These are phyloP conservation scores for Cenchrus americanus DNA, from an alignment of 176 grass and related monocot genomes.

Conservation along the genomic window DNA sequence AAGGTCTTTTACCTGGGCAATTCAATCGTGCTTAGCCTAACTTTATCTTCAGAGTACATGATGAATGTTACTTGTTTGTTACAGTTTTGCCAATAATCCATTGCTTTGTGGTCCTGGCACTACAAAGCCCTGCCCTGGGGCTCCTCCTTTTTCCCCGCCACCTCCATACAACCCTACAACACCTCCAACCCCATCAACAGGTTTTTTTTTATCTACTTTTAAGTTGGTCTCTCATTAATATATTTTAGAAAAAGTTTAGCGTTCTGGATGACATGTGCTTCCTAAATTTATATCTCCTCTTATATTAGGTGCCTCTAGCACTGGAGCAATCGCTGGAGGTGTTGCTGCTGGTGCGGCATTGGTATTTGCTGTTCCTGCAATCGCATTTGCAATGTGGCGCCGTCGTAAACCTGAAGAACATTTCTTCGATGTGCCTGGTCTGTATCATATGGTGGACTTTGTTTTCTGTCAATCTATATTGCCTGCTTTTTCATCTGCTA, in stretches of 20 bases:
- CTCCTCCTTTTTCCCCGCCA: conserved; percentile 58
- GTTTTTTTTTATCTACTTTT: conserved; percentile 35
- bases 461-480: conserved; percentile 19
- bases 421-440: conserved; percentile 74
- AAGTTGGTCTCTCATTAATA: conserved; percentile 20
- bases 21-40: conserved; percentile 20
- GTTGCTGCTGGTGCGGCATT: conserved; percentile 60
- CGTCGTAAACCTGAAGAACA: conserved; percentile 73
- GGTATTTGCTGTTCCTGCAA: conserved; percentile 62
- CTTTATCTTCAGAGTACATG: conserved; percentile 19
- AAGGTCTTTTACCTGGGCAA: conserved; percentile 52
- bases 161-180: conserved; percentile 59
- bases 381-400: conserved; percentile 71
- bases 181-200: conserved; percentile 46
- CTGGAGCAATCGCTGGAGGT: conserved; percentile 59
- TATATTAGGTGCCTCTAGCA: conserved; percentile 45
- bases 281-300: conserved; percentile 25
- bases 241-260: not conserved
- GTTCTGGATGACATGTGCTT: conserved; percentile 15
- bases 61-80: conserved; percentile 30
- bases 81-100: conserved; percentile 76
- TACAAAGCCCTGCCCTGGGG: conserved; percentile 53
- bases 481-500: conserved; percentile 26
- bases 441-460: conserved; percentile 27
- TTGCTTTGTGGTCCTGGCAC: conserved; percentile 69